Evolutionary conservation across 2,329 filamentous ascomycete genomes (phyloP), one percentile per base, ranked within the genome.

Genomic region (Diaporthe eres): DNA sequence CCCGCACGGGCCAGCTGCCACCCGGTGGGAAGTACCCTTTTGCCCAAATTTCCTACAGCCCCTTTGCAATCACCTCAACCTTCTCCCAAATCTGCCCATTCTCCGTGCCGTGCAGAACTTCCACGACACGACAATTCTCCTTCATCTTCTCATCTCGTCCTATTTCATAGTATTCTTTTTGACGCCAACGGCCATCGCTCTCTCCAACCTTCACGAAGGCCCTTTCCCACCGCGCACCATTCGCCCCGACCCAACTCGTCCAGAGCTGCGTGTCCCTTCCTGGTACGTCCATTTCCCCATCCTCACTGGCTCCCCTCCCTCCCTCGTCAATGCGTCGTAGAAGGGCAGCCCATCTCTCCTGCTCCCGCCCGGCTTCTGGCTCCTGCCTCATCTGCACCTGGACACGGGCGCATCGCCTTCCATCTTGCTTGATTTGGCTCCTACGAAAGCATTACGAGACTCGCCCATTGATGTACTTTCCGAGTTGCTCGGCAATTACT

Each of bases 181-280:
- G 51, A 61, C 71, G 58, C 57, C 71, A 72, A 53, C 44, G 57
- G 71, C 71, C 71, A 60, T 72, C 71, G 71, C 58, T 72, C 58
- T 63, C 58, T 70, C 65, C 34, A 22, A n/a, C 71, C 55, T 72
- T 65, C 71, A 65, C 58, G 47, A 73, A 73, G 71, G 71, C 71
- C 57, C 13, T 73, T 37, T 55, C 31, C 61, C 71, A 10, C 31
- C 65, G 34, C 65, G 47, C 65, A 55, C n/a, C 65, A 55, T 49
- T 55, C 58, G 61, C 49, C 47, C 42, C 58, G 49, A 72, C 70
- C 63, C 70, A 67, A 74, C 60, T 77, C 67, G 57, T 44, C 65
- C 74, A 67, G 53, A 77, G 76, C 76, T 74, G 76, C 74, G 76
- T 77, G 76, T 77, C 71, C 74, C 74, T 77, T 77, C 71, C 71